These are phyloP conservation scores for Gossypium trilobum DNA, from an alignment of 441 rosid genomes.

Conservation along the genomic window DNA sequence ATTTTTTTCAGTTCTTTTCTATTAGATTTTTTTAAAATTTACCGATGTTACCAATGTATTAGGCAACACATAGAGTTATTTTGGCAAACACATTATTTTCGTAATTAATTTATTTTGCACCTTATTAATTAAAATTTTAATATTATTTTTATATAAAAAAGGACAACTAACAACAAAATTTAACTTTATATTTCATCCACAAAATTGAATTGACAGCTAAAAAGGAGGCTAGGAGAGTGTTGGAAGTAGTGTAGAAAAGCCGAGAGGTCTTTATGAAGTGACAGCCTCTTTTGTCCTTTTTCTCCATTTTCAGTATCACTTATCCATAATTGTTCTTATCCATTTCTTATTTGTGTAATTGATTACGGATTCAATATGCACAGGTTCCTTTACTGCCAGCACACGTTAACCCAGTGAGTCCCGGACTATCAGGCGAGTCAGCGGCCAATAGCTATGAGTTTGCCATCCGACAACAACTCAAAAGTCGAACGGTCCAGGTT, in stretches of 20 bases:
- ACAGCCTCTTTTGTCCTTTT: neutral
- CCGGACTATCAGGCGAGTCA: constrained; percentile 24
- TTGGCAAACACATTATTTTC: too few species aligned
- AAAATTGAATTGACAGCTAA: neutral
- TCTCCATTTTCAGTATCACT: neutral
- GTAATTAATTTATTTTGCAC: too few species aligned
- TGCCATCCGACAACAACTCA: constrained; percentile 28
- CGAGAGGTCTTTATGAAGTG: neutral
- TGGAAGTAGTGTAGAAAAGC: neutral
- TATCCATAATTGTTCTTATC: neutral
- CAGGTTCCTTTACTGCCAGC: constrained; percentile 25
- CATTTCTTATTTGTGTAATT: neutral
- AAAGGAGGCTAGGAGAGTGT: neutral
- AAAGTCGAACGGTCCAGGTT: constrained; percentile 25
- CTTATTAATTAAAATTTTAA: too few species aligned
- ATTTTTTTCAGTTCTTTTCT: too few species aligned
- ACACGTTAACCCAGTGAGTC: constrained; percentile 23
- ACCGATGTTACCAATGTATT: too few species aligned
- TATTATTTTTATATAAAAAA: too few species aligned
- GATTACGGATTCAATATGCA: neutral
- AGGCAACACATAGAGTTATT: too few species aligned
- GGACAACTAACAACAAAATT: too few species aligned
- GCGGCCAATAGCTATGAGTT: constrained; percentile 28
- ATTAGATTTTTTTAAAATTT: too few species aligned
- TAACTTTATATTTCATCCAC: neutral